Base-by-base conservation (phyloP, 345 rosid genomes). In the Pistacia vera region DNA sequence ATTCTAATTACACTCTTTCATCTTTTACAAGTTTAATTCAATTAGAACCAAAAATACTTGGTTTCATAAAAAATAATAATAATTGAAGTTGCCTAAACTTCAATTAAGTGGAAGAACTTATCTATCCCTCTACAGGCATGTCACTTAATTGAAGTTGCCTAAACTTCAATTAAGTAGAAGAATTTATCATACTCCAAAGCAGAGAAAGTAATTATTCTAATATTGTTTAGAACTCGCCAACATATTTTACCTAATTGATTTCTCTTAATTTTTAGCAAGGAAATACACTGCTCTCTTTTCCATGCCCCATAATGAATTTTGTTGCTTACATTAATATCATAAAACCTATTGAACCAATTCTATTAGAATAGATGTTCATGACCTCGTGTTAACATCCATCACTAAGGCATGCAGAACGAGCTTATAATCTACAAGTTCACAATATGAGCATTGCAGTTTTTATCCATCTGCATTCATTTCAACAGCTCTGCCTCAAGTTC, bases 401-500 rank as follows among this genome's bases (percentile, higher is more conserved):
- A 68, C 17, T 51, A 49, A 33, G 60, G 59, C 25, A 44, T 87
- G 84, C 77, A 93, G 88, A 70, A 96, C 94, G 81, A 96, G 85
- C 79, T 90, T 92, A 83, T 88, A 96, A 81, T 96, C 98, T 73
- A 90, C 56, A 54, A 91, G 90, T 77, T 96, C 98, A 81, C 86
- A 92, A 81, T 91, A 86, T 65, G 92, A 25, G 28, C 95, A 90
- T 77, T 89, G 93, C 84, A 94, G 79, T 70, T 94, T 96, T 58
- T 92, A 95, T 79, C 91, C 88, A 79, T 94, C 94, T 77, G 94
- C 90, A 77, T 91, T 96, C 81, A 94, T 91, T 82, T 93, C 99
- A 83, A 92, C 83, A 93, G 92, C 84, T 93, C 98, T 16, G 97
- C 95, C 87, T 93, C 99, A 69, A 92, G 89, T 70, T 91, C 99